Evolutionary conservation across 2,329 filamentous ascomycete species (phyloP), one percentile per base, ranked within the genome.

Genomic region (Fusarium avenaceum): DNA sequence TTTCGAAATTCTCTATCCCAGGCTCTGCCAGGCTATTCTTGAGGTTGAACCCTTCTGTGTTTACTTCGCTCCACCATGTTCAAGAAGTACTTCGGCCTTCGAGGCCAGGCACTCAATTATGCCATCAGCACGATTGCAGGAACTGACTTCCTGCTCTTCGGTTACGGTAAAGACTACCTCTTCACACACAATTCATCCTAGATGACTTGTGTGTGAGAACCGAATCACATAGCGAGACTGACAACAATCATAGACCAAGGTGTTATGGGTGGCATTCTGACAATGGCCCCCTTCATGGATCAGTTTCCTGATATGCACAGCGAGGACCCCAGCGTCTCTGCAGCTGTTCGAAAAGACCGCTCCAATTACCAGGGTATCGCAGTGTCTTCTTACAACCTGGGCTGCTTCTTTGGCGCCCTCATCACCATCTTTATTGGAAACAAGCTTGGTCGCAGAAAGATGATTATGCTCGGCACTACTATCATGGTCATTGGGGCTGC

Each of bases 231-330:
- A 14, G 26, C 10, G 26, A 19, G n/a, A n/a, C 42, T 58, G 24
- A 70, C 8, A 15, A 2, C 28, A 40, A 6, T 19, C 17, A 35
- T 85, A 89, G 91, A 93, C 76, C 90, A 92, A 78, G 89, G 91
- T 74, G 90, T 93, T 11, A 93, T 92, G 84, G 91, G 90, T 45
- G 89, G 89, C 57, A 88, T 95, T 67, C 81, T 95, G 57, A 92
- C 90, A 4, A 85, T 94, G 11, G 79, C 81, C 28, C 79, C 87
- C 69, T 90, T 90, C 75, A 81, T 89, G 19, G 60, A 73, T 2
- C 87, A 85, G 72, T 90, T 90, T 77, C 78, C 87, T 39, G 86
- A 85, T 6, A 81, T 70, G 72, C 79, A 84, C 20, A 78, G 84
- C 7, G 84, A 70, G 4, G 74, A 72, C n/a, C 63, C 64, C 1